A percentile compares a stretch with the other conserved stretches of the same genome.
Conservation (phyloP, 495 filamentous ascomycete species). For the Neurospora pannonica region DNA sequence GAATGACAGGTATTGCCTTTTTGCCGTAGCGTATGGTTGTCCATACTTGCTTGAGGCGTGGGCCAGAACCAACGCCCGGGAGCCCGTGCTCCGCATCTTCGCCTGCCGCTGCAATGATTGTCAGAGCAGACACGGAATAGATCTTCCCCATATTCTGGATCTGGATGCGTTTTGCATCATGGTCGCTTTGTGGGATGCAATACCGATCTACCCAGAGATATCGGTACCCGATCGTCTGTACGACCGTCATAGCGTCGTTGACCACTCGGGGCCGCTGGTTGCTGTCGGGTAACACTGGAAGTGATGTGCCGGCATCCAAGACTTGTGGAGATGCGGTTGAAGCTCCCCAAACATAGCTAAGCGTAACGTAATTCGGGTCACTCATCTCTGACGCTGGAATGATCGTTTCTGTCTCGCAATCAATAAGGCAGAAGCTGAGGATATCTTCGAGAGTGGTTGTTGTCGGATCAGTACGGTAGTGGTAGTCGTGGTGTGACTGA, state of each 20-base stretch:
- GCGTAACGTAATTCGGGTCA: neutral
- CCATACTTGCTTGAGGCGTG: neutral
- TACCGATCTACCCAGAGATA: slow-evolving; percentile 11
- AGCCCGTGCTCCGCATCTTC: neutral
- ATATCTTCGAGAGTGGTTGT: neutral
- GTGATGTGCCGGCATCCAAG: accelerated
- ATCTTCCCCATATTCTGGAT: neutral
- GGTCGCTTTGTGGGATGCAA: slow-evolving; percentile 5
- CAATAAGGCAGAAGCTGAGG: neutral
- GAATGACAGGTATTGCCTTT: neutral
- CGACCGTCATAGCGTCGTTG: neutral
- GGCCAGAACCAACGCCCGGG: neutral
- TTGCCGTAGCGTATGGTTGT: neutral
- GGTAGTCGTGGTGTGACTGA: neutral
- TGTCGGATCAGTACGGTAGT: neutral
- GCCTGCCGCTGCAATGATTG: neutral
- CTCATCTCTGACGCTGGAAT: neutral
- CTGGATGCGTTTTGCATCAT: neutral
- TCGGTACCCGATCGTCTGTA: neutral
- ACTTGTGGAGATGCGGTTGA: neutral
- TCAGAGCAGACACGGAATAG: neutral
- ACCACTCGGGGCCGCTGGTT: neutral
- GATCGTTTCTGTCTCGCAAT: neutral
- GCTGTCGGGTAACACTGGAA: neutral
- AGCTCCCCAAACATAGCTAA: slow-evolving; percentile 1